Conservation (phyloP, 2,329 filamentous ascomycete genomes). For the Aspergillus sojae region DNA sequence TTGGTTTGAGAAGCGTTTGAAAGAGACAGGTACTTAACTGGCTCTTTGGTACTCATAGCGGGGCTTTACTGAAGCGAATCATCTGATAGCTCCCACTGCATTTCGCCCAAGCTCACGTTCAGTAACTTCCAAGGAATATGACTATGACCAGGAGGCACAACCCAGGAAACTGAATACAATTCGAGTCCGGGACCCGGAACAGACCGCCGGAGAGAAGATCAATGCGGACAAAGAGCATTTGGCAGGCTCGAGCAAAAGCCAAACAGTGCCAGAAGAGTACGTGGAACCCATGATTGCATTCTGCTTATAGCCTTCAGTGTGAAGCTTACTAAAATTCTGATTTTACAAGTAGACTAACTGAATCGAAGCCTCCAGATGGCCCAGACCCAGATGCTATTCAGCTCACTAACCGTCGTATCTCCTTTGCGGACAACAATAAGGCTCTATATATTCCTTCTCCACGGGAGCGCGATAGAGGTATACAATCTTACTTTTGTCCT, state of each 20-base stretch:
- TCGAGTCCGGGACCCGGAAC: not conserved
- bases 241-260: not conserved
- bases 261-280: not conserved
- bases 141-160: conserved; percentile 16
- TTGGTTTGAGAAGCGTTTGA: conserved; percentile 54
- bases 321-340: not conserved
- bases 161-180: not conserved
- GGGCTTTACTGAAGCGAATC: not conserved
- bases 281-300: not conserved
- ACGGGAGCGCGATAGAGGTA: conserved; percentile 25
- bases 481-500: not conserved
- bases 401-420: conserved; percentile 4
- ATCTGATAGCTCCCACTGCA: conserved; percentile 14
- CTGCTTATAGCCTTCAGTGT: not conserved
- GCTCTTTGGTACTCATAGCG: not conserved
- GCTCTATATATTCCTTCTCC: conserved; percentile 32
- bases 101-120: conserved; percentile 8
- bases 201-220: not conserved
- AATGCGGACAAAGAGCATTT: not conserved
- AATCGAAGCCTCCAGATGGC: not conserved
- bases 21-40: conserved; percentile 34
- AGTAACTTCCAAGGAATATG: not conserved
- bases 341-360: not conserved
- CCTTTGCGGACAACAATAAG: conserved; percentile 20
- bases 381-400: not conserved